phyloP scores from a whole-genome alignment of 1,284 basidiomycete species.

The Trametes sp. region DNA sequence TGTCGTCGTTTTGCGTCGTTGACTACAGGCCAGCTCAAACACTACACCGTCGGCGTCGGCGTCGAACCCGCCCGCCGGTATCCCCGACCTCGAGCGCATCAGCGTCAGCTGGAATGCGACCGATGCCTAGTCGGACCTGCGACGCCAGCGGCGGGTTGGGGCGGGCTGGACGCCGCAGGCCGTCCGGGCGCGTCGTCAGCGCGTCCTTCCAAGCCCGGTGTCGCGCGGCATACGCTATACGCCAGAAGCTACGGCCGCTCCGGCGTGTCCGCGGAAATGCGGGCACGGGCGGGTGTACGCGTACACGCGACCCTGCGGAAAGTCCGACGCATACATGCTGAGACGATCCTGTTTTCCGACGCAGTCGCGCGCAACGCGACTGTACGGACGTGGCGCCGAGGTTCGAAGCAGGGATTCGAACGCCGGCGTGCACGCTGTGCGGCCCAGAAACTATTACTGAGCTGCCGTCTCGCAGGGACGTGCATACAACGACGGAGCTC shows the following conservation, averaged over 20 bases:
- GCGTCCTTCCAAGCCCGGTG: neutral
- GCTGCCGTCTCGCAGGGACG: neutral
- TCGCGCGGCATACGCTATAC: neutral
- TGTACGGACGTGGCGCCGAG: neutral
- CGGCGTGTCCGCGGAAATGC: neutral
- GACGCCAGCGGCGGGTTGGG: neutral
- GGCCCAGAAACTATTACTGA: neutral
- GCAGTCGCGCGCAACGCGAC: neutral
- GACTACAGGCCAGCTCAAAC: neutral
- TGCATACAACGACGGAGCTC: too few species aligned
- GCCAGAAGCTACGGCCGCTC: neutral
- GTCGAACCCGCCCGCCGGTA: too few species aligned
- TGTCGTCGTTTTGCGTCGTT: neutral
- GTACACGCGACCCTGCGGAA: neutral
- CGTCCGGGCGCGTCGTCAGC: conserved; percentile 4
- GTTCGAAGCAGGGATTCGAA: neutral
- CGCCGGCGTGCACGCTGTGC: neutral
- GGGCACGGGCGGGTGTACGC: neutral
- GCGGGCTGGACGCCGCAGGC: neutral
- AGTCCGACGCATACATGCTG: neutral
- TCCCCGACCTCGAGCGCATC: conserved; percentile 3
- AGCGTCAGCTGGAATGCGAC: neutral
- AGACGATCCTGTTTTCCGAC: neutral
- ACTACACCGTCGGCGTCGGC: neutral
- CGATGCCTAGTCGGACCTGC: neutral